A percentile compares a stretch with the other conserved stretches of the same genome.
These are phyloP conservation scores for Cyclospora cayetanensis DNA, from an alignment of 169 alveolate genomes.

Conservation along the genomic window DNA sequence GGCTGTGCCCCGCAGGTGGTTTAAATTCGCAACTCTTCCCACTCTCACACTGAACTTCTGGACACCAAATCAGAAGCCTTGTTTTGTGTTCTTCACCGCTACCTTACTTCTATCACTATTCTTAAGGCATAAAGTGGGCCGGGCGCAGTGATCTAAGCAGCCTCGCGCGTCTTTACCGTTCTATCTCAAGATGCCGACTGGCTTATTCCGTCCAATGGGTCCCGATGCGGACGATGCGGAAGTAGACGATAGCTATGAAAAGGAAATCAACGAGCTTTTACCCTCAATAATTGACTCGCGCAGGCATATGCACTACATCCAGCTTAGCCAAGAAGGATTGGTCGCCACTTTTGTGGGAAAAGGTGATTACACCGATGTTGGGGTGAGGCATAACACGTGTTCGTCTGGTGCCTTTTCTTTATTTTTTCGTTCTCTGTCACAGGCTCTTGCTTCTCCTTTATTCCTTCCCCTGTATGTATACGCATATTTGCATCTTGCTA, in stretches of 20 bases:
- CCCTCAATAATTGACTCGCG: slow-evolving; percentile 74
- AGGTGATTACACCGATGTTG: slow-evolving; percentile 79
- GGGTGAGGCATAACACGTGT: slow-evolving; percentile 68
- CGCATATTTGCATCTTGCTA: no score
- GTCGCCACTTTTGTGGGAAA: slow-evolving; percentile 75
- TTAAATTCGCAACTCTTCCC: not conserved
- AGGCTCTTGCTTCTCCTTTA: not conserved
- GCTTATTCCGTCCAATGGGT: not conserved
- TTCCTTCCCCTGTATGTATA: no score
- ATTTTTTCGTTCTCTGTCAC: not conserved
- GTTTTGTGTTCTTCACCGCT: no score
- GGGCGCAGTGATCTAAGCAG: no score
- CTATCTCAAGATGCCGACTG: not conserved
- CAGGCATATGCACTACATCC: slow-evolving; percentile 74
- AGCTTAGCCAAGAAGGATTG: slow-evolving; percentile 70
- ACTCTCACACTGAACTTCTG: not conserved
- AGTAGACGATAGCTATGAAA: not conserved
- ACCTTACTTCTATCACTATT: no score
- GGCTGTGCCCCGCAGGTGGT: no score
- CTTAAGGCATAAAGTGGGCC: no score
- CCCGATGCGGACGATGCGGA: not conserved
- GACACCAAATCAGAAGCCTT: not conserved
- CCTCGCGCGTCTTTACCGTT: no score
- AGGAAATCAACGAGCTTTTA: not conserved
- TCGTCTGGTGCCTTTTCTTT: not conserved